Percentiles rank a stretch among this genome's conserved stretches.
These are phyloP conservation scores for Penicillium dipodomyicola DNA, from an alignment of 495 filamentous ascomycete genomes.

Conservation along the genomic window DNA sequence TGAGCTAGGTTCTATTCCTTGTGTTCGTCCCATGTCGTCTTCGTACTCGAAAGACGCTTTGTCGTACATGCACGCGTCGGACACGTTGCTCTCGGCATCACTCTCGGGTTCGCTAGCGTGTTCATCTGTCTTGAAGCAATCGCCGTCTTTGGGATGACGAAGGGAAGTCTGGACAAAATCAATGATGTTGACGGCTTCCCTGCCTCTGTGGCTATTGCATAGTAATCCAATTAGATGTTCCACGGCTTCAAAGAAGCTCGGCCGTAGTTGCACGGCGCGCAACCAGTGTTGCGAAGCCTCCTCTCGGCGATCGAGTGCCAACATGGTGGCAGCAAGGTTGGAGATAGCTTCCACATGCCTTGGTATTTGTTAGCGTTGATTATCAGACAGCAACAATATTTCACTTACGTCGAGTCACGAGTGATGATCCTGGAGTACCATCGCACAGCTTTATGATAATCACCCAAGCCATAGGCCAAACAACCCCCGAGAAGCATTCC, in stretches of 20 bases:
- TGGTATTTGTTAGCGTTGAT: conserved; percentile 32
- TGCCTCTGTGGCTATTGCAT: conserved; percentile 75
- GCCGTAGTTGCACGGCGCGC: conserved; percentile 74
- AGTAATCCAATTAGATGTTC: conserved; percentile 91
- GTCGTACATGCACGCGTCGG: conserved; percentile 52
- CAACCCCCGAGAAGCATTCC: conserved; percentile 93
- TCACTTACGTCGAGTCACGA: conserved; percentile 72
- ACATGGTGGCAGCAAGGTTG: conserved; percentile 84
- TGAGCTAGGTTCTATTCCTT: conserved; percentile 25
- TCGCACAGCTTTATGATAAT: conserved; percentile 78
- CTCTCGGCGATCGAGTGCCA: conserved; percentile 75
- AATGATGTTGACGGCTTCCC: conserved; percentile 86
- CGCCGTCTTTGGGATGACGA: conserved; percentile 50
- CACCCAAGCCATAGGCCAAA: conserved; percentile 86
- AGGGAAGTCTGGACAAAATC: conserved; percentile 81
- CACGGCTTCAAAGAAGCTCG: conserved; percentile 92
- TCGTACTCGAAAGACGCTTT: conserved; percentile 58
- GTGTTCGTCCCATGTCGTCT: conserved; percentile 40
- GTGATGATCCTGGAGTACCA: conserved; percentile 87
- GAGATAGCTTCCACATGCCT: conserved; percentile 95
- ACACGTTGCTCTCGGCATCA: conserved; percentile 51
- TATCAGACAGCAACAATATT: background rate
- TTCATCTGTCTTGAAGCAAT: conserved; percentile 51
- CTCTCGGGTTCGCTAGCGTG: conserved; percentile 56
- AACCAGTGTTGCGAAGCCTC: conserved; percentile 89